A percentile compares a stretch with the other conserved stretches of the same genome.
Evolutionary conservation across 371 early-diverging fungal species (phyloP).

Genomic region (Paraphysoderma sedebokerense): DNA sequence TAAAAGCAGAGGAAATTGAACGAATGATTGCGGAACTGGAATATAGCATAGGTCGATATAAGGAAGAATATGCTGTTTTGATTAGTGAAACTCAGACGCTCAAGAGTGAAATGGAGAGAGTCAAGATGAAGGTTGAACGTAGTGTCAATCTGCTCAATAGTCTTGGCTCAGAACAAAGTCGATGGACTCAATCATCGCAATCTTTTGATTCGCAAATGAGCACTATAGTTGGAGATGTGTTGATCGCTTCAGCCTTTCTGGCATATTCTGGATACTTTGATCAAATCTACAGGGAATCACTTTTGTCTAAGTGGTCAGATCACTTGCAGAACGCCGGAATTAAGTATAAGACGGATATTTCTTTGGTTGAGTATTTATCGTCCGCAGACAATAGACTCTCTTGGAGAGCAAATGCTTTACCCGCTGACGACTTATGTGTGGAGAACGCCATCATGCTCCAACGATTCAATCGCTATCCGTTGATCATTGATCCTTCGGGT

Average conservation of each 20-base stretch:
- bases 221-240: conserved; percentile 95
- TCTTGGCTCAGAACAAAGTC: conserved; percentile 76
- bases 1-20: conserved; percentile 53
- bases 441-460: conserved; percentile 96
- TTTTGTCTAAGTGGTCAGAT: conserved; percentile 59
- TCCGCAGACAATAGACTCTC: conserved; percentile 79
- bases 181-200: conserved; percentile 84
- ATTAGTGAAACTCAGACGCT: conserved; percentile 83
- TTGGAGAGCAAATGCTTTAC: conserved; percentile 77
- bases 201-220: conserved; percentile 92
- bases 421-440: conserved; percentile 81
- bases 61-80: conserved; percentile 90
- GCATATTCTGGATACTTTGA: conserved; percentile 96
- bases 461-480: conserved; percentile 84
- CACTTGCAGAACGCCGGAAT: conserved; percentile 61
- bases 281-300: conserved; percentile 75
- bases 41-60: conserved; percentile 68
- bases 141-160: conserved; percentile 76
- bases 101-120: conserved; percentile 87
- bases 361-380: conserved; percentile 79
- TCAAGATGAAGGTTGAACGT: conserved; percentile 85
- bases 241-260: conserved; percentile 80
- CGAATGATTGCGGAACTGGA: conserved; percentile 72
- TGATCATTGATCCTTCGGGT: conserved; percentile 94
- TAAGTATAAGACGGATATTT: conserved; percentile 60